Percentiles rank a stretch among this genome's conserved stretches.
These are phyloP conservation scores for Pichia sp. DNA, from an alignment of 1,139 yeast species.

Conservation along the genomic window DNA sequence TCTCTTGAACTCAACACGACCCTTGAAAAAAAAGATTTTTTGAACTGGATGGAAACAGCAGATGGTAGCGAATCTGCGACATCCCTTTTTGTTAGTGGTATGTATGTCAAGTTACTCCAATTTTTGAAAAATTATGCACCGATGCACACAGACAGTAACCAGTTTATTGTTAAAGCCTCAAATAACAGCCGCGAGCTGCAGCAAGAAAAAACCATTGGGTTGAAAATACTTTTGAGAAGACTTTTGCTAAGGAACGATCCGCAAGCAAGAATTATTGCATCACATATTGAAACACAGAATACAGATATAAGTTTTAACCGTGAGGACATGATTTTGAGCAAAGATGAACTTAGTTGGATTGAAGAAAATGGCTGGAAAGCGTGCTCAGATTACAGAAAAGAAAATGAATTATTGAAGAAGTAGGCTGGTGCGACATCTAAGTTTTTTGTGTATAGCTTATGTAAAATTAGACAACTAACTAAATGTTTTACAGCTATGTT, in stretches of 20 bases:
- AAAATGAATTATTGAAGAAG: conserved; percentile 5
- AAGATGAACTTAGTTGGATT: background rate
- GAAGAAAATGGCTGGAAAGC: background rate
- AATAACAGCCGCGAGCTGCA: background rate
- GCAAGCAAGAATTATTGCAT: background rate
- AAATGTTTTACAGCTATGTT: too few species aligned
- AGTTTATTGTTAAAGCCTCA: background rate
- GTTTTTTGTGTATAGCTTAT: background rate
- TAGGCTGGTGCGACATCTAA: background rate
- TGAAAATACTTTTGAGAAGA: conserved; percentile 10
- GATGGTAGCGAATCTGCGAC: too few species aligned
- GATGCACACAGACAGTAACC: background rate
- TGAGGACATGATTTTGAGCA: background rate
- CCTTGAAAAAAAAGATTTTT: background rate
- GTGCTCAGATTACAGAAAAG: conserved; percentile 1
- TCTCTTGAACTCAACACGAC: too few species aligned
- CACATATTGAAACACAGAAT: background rate
- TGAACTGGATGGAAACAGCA: too few species aligned
- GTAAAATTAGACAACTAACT: too few species aligned
- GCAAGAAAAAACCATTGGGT: conserved; percentile 2
- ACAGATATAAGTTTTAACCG: background rate
- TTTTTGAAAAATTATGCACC: background rate
- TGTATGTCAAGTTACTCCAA: background rate
- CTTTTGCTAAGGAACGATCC: background rate
- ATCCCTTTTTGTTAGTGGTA: too few species aligned